Conservation (phyloP, 1,284 basidiomycete genomes). For the Rhodotorula sp. region DNA sequence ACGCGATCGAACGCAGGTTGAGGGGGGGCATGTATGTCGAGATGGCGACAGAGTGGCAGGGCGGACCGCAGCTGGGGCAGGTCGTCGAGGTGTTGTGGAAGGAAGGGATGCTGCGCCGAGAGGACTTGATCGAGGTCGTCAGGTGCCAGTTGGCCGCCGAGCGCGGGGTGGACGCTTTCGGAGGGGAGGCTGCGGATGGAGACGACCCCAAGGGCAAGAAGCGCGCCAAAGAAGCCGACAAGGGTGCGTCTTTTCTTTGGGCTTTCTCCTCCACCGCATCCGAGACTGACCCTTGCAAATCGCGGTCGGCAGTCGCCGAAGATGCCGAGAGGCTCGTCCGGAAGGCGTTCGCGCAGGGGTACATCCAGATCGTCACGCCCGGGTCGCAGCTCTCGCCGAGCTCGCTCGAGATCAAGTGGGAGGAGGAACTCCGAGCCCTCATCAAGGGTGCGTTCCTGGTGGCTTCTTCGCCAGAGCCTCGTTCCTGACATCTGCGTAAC, state of each 20-base stretch:
- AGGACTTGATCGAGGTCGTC: conserved; percentile 26
- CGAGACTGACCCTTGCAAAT: background rate
- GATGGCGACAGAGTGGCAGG: conserved; percentile 59
- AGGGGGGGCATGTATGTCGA: conserved; percentile 62
- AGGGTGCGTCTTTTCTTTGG: conserved; percentile 10
- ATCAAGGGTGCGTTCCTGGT: conserved; percentile 30
- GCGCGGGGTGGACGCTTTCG: background rate
- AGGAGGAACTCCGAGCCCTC: conserved; percentile 32
- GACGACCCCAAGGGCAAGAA: conserved; percentile 31
- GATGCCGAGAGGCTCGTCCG: conserved; percentile 28
- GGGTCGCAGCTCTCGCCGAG: conserved; percentile 34
- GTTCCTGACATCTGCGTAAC: no score
- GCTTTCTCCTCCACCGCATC: background rate
- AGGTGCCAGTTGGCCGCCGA: background rate
- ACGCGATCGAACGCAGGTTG: conserved; percentile 47
- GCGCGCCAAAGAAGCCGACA: conserved; percentile 13
- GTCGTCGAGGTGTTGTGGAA: conserved; percentile 25
- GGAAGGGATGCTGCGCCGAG: conserved; percentile 30
- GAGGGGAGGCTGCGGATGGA: background rate
- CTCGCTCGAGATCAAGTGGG: conserved; percentile 42
- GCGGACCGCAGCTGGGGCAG: conserved; percentile 5
- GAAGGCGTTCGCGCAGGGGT: conserved; percentile 33
- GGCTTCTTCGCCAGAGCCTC: no score
- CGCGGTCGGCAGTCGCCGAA: conserved; percentile 7
- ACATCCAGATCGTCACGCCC: conserved; percentile 37